Percentiles rank a stretch among this genome's conserved stretches.
These are phyloP conservation scores for Gossypium gossypioides DNA, from an alignment of 441 rosid species.

Conservation along the genomic window DNA sequence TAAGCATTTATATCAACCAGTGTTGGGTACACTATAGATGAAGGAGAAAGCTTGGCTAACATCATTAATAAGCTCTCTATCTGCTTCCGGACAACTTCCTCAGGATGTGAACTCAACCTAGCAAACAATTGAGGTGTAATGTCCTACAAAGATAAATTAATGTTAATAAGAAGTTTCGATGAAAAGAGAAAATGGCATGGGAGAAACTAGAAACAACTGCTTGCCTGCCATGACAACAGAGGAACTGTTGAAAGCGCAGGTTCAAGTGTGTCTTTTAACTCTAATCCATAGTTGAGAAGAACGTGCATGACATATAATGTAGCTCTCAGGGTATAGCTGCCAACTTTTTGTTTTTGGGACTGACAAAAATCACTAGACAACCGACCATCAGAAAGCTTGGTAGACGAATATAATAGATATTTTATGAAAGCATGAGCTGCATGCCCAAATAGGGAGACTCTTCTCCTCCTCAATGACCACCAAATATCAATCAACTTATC, in stretches of 20 bases:
- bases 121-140: conserved; percentile 89
- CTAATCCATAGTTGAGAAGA: conserved; percentile 80
- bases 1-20: conserved; percentile 78
- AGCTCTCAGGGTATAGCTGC: conserved; percentile 70
- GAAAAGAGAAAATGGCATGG: conserved; percentile 17
- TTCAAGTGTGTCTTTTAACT: conserved; percentile 75
- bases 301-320: conserved; percentile 74
- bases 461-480: conserved; percentile 85
- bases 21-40: conserved; percentile 86
- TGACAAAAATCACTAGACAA: conserved; percentile 47
- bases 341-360: conserved; percentile 48
- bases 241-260: conserved; percentile 76
- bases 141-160: conserved; percentile 43
- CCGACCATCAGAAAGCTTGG: conserved; percentile 36
- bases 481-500: conserved; percentile 64
- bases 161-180: neutral
- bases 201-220: conserved; percentile 15
- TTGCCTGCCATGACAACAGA: conserved; percentile 91
- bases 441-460: conserved; percentile 79
- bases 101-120: conserved; percentile 91
- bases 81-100: conserved; percentile 78
- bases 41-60: conserved; percentile 85
- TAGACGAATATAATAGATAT: conserved; percentile 64
- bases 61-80: conserved; percentile 70
- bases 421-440: conserved; percentile 81